These are phyloP conservation scores for Sphaerobolus stellatus DNA, from an alignment of 1,284 basidiomycete genomes.

Conservation along the genomic window DNA sequence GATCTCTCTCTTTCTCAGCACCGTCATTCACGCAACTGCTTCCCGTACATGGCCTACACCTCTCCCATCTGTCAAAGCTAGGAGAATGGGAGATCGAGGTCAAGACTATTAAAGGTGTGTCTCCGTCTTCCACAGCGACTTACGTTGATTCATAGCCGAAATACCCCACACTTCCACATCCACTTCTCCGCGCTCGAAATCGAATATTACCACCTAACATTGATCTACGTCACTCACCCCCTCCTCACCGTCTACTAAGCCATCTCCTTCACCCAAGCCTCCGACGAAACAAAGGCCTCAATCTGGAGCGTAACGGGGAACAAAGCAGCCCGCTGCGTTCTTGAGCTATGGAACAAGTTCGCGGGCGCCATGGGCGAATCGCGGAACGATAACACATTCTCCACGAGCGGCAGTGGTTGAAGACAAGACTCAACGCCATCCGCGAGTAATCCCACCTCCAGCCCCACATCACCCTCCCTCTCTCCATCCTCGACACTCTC, in stretches of 20 bases:
- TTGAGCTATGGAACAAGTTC: constrained; percentile 5
- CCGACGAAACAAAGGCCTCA: constrained; percentile 3
- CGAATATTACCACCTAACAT: constrained; percentile 8
- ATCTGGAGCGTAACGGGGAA: constrained; percentile 9
- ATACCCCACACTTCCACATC: background rate
- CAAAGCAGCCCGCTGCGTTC: background rate
- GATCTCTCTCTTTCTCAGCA: constrained; percentile 6
- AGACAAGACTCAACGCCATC: no score
- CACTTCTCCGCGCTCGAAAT: constrained; percentile 3
- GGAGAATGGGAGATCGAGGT: constrained; percentile 13
- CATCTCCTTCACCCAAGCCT: background rate
- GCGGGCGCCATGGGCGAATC: no score
- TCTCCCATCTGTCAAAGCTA: no score
- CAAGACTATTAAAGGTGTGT: constrained; percentile 1
- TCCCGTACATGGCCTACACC: background rate
- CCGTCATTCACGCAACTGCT: constrained; percentile 11
- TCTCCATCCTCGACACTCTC: no score
- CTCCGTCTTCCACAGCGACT: background rate
- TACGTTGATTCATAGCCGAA: background rate
- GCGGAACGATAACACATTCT: no score
- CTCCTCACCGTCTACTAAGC: constrained; percentile 6
- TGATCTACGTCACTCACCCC: constrained; percentile 1
- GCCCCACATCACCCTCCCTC: no score
- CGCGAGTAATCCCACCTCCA: no score
- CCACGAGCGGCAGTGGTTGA: no score